phyloP scores from a whole-genome alignment of 768 basidiomycete genomes.

The Cyclocybe aegerita region DNA sequence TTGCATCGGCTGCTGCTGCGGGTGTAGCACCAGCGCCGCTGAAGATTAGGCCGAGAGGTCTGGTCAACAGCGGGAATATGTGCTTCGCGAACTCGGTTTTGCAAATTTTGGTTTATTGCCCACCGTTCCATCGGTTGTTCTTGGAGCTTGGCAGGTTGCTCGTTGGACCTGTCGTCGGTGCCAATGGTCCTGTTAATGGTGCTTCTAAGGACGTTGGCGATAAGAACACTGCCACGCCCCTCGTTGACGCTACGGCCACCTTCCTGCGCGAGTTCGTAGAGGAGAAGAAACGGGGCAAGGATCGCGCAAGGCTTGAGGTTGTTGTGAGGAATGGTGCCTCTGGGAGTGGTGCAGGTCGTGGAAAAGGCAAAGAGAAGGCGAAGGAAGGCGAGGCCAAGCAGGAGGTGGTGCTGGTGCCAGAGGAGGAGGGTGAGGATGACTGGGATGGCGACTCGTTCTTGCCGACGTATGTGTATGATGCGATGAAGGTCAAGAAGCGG shows the following conservation, averaged over 20 bases:
- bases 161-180: slow-evolving; percentile 14
- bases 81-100: slow-evolving; percentile 96
- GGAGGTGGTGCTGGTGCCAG: slow-evolving; percentile 7
- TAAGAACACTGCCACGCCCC: slow-evolving; percentile 39
- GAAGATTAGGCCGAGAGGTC: slow-evolving; percentile 67
- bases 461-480: slow-evolving; percentile 86
- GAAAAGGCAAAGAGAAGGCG: slow-evolving; percentile 26
- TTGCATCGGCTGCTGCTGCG: slow-evolving; percentile 16
- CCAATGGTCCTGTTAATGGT: not conserved
- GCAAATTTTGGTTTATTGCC: slow-evolving; percentile 86
- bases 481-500: slow-evolving; percentile 89
- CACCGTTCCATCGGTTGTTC: slow-evolving; percentile 83
- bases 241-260: slow-evolving; percentile 66
- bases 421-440: slow-evolving; percentile 47
- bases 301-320: slow-evolving; percentile 16
- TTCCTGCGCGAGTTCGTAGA: slow-evolving; percentile 78
- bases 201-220: slow-evolving; percentile 16
- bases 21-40: not conserved
- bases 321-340: slow-evolving; percentile 17
- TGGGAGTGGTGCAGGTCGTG: slow-evolving; percentile 8
- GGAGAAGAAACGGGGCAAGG: slow-evolving; percentile 24
- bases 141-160: slow-evolving; percentile 62
- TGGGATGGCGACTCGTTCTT: slow-evolving; percentile 69
- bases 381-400: slow-evolving; percentile 23
- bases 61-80: slow-evolving; percentile 95